Percentiles rank a stretch among this genome's conserved stretches.
phyloP scores from a whole-genome alignment of 805 yeast genomes.

The Metschnikowia similis region DNA sequence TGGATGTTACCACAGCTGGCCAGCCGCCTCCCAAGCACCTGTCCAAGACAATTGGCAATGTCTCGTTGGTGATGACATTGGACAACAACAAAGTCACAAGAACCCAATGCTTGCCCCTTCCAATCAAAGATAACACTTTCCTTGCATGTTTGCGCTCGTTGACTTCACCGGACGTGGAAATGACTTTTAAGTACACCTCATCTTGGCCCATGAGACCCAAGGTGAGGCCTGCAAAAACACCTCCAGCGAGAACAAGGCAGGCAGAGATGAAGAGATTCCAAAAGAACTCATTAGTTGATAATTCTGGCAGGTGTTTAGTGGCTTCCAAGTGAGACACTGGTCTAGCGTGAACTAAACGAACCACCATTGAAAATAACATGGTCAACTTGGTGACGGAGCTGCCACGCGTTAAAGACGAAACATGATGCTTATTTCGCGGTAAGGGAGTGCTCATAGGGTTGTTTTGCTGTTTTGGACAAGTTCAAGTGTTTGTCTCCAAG shows the following conservation, averaged over 20 bases:
- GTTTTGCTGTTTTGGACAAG: not conserved
- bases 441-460: conserved; percentile 17
- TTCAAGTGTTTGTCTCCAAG: not conserved
- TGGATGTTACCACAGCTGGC: conserved; percentile 93
- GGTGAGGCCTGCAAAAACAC: conserved; percentile 93
- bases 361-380: conserved; percentile 28
- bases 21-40: conserved; percentile 94
- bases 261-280: conserved; percentile 52
- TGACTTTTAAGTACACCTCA: conserved; percentile 88
- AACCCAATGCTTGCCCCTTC: conserved; percentile 93
- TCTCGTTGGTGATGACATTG: conserved; percentile 90
- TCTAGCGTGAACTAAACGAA: conserved; percentile 32
- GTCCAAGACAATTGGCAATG: conserved; percentile 90
- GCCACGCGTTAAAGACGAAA: conserved; percentile 21
- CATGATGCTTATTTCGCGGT: conserved; percentile 28
- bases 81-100: conserved; percentile 80
- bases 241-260: conserved; percentile 68
- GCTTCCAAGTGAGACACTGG: conserved; percentile 22
- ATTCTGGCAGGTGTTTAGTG: conserved; percentile 12
- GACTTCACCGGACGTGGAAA: conserved; percentile 78
- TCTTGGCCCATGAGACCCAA: conserved; percentile 97
- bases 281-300: conserved; percentile 39
- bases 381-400: conserved; percentile 26
- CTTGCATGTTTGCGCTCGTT: conserved; percentile 64
- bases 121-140: conserved; percentile 67